Conservation (phyloP, 1,139 yeast species). For the Blastobotrys petasosporus region DNA sequence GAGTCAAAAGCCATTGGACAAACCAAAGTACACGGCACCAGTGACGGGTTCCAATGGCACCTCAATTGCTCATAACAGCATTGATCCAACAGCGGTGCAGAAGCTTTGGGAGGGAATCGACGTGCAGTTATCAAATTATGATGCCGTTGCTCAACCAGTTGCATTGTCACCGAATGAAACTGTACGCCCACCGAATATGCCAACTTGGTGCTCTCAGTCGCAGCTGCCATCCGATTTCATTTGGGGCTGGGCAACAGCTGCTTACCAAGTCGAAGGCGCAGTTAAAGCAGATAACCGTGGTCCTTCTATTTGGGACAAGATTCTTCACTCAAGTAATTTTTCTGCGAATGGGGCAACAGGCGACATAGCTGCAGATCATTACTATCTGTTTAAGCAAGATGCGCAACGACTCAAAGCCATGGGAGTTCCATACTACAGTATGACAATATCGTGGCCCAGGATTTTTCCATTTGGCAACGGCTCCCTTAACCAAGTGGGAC, state of each 20-base stretch:
- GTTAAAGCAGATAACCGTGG: slow-evolving; percentile 10
- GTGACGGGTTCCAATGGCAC: too few species aligned
- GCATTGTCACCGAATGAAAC: slow-evolving; percentile 1
- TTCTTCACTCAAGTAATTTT: slow-evolving; percentile 1
- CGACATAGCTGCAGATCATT: slow-evolving; percentile 35
- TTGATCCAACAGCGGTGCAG: too few species aligned
- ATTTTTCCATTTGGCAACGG: slow-evolving; percentile 32
- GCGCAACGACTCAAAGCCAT: slow-evolving; percentile 34
- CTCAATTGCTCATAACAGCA: too few species aligned
- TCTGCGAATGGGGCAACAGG: slow-evolving; percentile 12
- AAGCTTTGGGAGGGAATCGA: too few species aligned
- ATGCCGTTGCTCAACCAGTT: too few species aligned
- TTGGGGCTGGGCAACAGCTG: slow-evolving; percentile 13
- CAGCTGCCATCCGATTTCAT: slow-evolving; percentile 11
- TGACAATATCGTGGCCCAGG: slow-evolving; percentile 37
- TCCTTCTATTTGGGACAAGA: slow-evolving; percentile 16
- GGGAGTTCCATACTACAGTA: slow-evolving; percentile 35
- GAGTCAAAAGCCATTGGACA: too few species aligned
- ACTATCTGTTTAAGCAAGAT: slow-evolving; percentile 36
- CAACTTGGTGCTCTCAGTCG: neutral
- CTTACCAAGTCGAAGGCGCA: slow-evolving; percentile 12
- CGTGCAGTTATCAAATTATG: too few species aligned
- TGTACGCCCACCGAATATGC: slow-evolving; percentile 5
- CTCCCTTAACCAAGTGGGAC: slow-evolving; percentile 32
- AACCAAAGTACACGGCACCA: too few species aligned